Evolutionary conservation across 225 moss, liverwort and hornwort species (phyloP).

Genomic region (Bryum argenteum): DNA sequence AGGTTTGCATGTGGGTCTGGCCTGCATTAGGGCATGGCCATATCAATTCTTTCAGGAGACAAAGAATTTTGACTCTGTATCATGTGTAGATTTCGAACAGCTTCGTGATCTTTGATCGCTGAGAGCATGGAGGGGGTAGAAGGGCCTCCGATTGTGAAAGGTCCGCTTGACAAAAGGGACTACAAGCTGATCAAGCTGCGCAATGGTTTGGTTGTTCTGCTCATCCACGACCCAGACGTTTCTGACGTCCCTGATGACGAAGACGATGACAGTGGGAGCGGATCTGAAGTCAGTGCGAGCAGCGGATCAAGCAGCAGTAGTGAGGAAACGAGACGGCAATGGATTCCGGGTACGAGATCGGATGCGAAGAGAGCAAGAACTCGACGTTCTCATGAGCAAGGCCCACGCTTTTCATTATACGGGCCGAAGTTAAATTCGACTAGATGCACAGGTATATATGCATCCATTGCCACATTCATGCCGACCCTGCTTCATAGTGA

Average conservation of each 20-base stretch:
- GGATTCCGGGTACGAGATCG: not conserved
- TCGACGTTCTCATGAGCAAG: constrained; percentile 9
- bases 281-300: too few relatives aligned
- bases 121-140: constrained; percentile 39
- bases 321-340: too few relatives aligned
- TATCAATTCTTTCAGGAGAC: not conserved
- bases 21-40: not conserved
- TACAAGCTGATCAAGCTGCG: constrained; percentile 51
- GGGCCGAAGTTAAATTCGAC: constrained; percentile 10
- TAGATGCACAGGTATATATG: constrained; percentile 21
- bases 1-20: constrained; percentile 7
- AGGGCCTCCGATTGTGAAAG: constrained; percentile 44
- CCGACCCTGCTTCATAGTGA: not conserved
- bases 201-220: constrained; percentile 51
- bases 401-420: constrained; percentile 6
- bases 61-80: not conserved
- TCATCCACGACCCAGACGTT: constrained; percentile 52
- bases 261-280: constrained; percentile 15
- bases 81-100: not conserved
- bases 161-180: constrained; percentile 26
- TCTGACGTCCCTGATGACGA: constrained; percentile 11
- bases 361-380: not conserved
- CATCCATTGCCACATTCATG: not conserved
- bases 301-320: too few relatives aligned
- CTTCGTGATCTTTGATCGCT: not conserved